Evolutionary conservation across 2,329 filamentous ascomycete genomes (phyloP).

Genomic region (Aspergillus novoparasiticus): DNA sequence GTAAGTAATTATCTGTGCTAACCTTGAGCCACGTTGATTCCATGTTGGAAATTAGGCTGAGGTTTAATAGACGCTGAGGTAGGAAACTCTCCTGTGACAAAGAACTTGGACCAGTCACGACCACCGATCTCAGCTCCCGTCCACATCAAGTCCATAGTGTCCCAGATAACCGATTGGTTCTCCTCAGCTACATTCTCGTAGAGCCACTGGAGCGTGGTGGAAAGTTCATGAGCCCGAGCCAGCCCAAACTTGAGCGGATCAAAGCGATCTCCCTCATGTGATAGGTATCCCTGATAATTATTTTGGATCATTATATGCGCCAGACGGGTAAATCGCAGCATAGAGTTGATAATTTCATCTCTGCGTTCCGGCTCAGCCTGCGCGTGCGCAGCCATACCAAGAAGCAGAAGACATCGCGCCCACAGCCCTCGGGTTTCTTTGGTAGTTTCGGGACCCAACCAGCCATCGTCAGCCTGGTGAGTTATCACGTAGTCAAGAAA

Average conservation of each 20-base stretch:
- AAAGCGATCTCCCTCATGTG: constrained; percentile 47
- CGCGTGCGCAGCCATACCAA: constrained; percentile 52
- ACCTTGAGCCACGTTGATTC: constrained; percentile 52
- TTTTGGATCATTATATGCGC: constrained; percentile 59
- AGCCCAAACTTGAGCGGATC: constrained; percentile 41
- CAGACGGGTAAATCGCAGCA: constrained; percentile 54
- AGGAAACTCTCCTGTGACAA: constrained; percentile 38
- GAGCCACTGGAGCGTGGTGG: constrained; percentile 53
- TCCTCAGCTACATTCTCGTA: constrained; percentile 38
- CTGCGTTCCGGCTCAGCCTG: constrained; percentile 48
- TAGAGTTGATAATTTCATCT: constrained; percentile 48
- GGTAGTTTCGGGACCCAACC: constrained; percentile 57
- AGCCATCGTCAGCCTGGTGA: constrained; percentile 57
- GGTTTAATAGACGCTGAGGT: constrained; percentile 31
- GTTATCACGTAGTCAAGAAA: constrained; percentile 53
- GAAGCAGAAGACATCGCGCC: constrained; percentile 55
- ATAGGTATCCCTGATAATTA: constrained; percentile 55
- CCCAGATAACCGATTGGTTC: constrained; percentile 31
- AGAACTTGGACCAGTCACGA: constrained; percentile 45
- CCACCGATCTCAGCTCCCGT: constrained; percentile 26
- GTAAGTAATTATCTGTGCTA: neutral
- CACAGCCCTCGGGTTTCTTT: constrained; percentile 53
- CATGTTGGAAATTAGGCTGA: constrained; percentile 47
- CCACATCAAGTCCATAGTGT: constrained; percentile 50
- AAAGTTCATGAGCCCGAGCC: constrained; percentile 47